Percentiles rank a stretch among this genome's conserved stretches.
phyloP scores from a whole-genome alignment of 1,139 yeast species.

The Taphrina betulina region DNA sequence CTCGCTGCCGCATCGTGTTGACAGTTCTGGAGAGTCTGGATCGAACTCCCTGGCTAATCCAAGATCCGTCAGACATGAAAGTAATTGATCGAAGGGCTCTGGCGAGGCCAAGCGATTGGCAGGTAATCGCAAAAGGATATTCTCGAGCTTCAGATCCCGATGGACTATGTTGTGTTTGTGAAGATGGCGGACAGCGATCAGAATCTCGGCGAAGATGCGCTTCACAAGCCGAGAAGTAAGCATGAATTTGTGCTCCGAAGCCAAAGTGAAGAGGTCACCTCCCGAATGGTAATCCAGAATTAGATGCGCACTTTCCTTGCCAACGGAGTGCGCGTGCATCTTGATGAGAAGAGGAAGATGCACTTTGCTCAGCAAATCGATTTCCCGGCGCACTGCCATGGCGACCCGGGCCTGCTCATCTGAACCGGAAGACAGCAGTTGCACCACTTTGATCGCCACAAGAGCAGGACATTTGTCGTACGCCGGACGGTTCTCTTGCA shows the following conservation, averaged over 20 bases:
- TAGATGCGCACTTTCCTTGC: conserved; percentile 47
- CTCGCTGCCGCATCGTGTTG: conserved; percentile 91
- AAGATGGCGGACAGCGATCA: conserved; percentile 56
- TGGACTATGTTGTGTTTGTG: conserved; percentile 55
- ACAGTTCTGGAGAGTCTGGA: conserved; percentile 59
- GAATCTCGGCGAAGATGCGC: conserved; percentile 55
- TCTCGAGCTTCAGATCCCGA: conserved; percentile 51
- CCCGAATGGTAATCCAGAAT: conserved; percentile 74
- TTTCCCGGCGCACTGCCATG: conserved; percentile 70
- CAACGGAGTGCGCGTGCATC: conserved; percentile 45
- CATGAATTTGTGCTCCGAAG: conserved; percentile 51
- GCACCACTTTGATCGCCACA: conserved; percentile 48
- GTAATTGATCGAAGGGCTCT: conserved; percentile 42
- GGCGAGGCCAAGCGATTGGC: conserved; percentile 35
- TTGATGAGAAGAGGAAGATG: conserved; percentile 50
- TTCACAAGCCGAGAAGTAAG: conserved; percentile 57
- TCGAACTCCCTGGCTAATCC: conserved; percentile 75
- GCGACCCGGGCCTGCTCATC: conserved; percentile 56
- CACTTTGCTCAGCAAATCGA: conserved; percentile 55
- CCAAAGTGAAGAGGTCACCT: conserved; percentile 65
- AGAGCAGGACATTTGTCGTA: conserved; percentile 45
- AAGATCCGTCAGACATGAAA: conserved; percentile 76
- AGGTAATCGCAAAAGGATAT: conserved; percentile 18
- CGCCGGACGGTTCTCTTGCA: too few species aligned
- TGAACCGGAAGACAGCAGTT: conserved; percentile 41